phyloP scores from a whole-genome alignment of 2,329 filamentous ascomycete species.

The Capronia americana region DNA sequence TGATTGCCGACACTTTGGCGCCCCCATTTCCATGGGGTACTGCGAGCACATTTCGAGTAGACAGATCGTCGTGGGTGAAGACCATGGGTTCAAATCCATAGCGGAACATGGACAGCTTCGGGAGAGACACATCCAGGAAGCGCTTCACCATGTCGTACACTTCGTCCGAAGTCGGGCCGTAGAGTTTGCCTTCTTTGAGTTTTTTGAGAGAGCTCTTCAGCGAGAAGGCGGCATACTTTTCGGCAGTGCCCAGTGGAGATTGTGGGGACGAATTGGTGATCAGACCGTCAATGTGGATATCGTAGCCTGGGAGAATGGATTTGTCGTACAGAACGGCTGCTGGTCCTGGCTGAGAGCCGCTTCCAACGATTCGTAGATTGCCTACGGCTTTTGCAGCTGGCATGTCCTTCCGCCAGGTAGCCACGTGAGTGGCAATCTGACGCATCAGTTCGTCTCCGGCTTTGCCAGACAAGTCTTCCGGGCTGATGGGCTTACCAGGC shows the following conservation, averaged over 20 bases:
- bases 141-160: slow-evolving; percentile 22
- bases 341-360: slow-evolving; percentile 15
- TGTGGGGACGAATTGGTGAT: slow-evolving; percentile 21
- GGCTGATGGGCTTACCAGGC: slow-evolving; percentile 27
- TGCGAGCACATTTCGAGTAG: slow-evolving; percentile 42
- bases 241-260: slow-evolving; percentile 18
- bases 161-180: slow-evolving; percentile 27
- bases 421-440: slow-evolving; percentile 31
- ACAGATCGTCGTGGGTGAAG: slow-evolving; percentile 41
- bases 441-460: slow-evolving; percentile 29
- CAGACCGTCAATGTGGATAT: slow-evolving; percentile 30
- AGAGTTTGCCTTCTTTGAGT: slow-evolving; percentile 25
- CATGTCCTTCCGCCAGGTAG: slow-evolving; percentile 32
- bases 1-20: slow-evolving; percentile 39
- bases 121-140: slow-evolving; percentile 30
- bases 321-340: slow-evolving; percentile 30
- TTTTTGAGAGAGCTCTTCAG: slow-evolving; percentile 19
- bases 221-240: slow-evolving; percentile 23
- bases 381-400: slow-evolving; percentile 28
- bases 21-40: slow-evolving; percentile 29
- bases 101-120: slow-evolving; percentile 28
- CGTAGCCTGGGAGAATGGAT: slow-evolving; percentile 28
- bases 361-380: slow-evolving; percentile 31
- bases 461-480: slow-evolving; percentile 25
- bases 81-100: slow-evolving; percentile 31